Base-by-base conservation (phyloP, 106 monocot species). In the Apostasia shenzhenica region DNA sequence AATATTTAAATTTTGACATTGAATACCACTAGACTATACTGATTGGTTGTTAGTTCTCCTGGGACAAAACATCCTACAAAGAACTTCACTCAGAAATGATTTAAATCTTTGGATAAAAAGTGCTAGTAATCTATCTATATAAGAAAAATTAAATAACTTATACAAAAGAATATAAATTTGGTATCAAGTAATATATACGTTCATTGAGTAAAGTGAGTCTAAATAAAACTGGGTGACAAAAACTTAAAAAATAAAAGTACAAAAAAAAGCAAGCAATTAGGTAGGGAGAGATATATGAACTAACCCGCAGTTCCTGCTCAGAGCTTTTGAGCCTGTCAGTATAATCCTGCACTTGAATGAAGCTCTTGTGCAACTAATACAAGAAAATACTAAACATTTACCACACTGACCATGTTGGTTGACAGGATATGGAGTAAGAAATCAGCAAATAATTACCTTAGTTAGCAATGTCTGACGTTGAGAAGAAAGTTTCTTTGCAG, bases 261-360 rank as follows among this genome's bases (percentile, higher is more conserved):
- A 63, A 63, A 4, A 63, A 1, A 3, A 26, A 48, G 5, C 13
- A 47, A 40, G 11, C 5, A 60, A 62, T 40, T 48, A 5, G 48
- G 42, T 8, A 62, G 37, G 14, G 59, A 68, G 10, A 59, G 45
- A 14, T 2, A 52, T n/a, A 52, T 6, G 12, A 8, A 41, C 72
- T 67, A 40, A 84, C 88, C 88, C 81, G 76, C 10, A 93, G 88
- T 71, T 93, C 88, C 61, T 79, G 70, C 65, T 93, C 86, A 71
- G 74, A 79, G 72, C 55, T 78, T 75, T 88, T 83, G 7, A 93
- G 68, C 66, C 62, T 88, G 64, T 88, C 85, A 59, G 52, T 65
- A 52, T 72, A 84, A 45, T 82, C 86, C 54, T 84, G 76, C 26
- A 79, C 59, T 76, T 83, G 85, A 58, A 86, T 45, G 75, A 70